Evolutionary conservation across 192 early-diverging fungal species (phyloP), one percentile per base, ranked within the genome.

Genomic region (Paraglomus brasilianum): DNA sequence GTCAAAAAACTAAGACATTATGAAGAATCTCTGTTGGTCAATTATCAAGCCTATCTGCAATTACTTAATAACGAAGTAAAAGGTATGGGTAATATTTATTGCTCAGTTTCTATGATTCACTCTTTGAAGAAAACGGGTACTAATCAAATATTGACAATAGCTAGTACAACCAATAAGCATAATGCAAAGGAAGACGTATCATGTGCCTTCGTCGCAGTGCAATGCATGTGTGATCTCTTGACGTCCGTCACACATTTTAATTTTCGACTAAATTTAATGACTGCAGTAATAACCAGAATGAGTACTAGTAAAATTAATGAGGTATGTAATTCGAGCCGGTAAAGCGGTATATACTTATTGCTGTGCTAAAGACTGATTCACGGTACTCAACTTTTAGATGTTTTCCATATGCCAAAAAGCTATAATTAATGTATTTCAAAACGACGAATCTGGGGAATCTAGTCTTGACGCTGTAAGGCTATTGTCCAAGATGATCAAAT

Each of bases 231-330:
- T 45, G 87, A 91, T 50, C 83, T 98, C 5, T 78, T 96, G 53
- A 90, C 80, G 7, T 81, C 85, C 15, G 84, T 90, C 13, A 88
- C 97, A 15, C 95, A 97, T 75, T 98, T 98, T 81, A 98, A 98
- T 82, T 98, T 94, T 74, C 88, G 95, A 49, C 75, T 89, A 48
- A 94, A 98, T 70, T 74, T 98, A 40, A 84, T 98, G 81, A 90
- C 88, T 4, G 85, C 91, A 1, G 74, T 97, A 36, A 87, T 97
- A 7, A 80, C 83, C 15, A 87, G 89, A 52, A 92, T 95, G 85
- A 89, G 82, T 69, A 79, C 80, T 44, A 66, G 71, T 53, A 45
- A 80, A 58, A 80, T 85, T 68, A 76, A 88, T 68, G 70, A 81
- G 75, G 52, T 77, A 81, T 36, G 64, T 80, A 19, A 30, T 30